Evolutionary conservation across 2,329 filamentous ascomycete species (phyloP).

Genomic region (Akanthomyces lecanii): DNA sequence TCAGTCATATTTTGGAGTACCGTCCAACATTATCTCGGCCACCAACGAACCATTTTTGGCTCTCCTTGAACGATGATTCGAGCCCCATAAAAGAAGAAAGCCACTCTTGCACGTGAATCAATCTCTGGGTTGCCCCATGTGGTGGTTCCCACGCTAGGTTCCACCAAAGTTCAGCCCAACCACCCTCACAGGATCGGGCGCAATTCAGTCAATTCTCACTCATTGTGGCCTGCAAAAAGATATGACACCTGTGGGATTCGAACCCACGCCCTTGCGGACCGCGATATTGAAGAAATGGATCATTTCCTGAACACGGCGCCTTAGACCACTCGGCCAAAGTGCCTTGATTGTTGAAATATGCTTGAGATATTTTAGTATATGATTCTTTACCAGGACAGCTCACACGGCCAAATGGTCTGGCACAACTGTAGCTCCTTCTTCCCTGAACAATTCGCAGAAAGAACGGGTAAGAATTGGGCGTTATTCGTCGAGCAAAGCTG

Average conservation of each 20-base stretch:
- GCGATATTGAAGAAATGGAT: slow-evolving; percentile 1
- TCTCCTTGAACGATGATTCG: neutral
- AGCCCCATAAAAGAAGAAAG: neutral
- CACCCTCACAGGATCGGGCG: neutral
- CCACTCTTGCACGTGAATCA: neutral
- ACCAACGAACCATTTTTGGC: neutral
- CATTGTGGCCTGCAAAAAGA: neutral
- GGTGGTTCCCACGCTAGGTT: neutral
- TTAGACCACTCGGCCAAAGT: slow-evolving; percentile 27
- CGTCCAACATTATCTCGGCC: neutral
- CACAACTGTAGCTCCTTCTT: no score
- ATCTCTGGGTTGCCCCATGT: neutral
- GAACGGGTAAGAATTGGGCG: no score
- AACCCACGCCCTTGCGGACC: slow-evolving; percentile 27
- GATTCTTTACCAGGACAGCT: neutral
- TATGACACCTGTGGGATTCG: slow-evolving; percentile 30
- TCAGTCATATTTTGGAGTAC: neutral
- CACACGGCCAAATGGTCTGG: no score
- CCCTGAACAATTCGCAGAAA: neutral
- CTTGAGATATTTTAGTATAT: neutral
- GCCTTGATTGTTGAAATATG: slow-evolving; percentile 17
- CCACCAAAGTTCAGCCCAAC: neutral
- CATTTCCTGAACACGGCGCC: slow-evolving; percentile 23
- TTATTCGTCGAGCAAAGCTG: neutral
- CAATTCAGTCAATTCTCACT: neutral